Evolutionary conservation across 2,329 filamentous ascomycete species (phyloP).

Genomic region (Epicoccum nigrum): DNA sequence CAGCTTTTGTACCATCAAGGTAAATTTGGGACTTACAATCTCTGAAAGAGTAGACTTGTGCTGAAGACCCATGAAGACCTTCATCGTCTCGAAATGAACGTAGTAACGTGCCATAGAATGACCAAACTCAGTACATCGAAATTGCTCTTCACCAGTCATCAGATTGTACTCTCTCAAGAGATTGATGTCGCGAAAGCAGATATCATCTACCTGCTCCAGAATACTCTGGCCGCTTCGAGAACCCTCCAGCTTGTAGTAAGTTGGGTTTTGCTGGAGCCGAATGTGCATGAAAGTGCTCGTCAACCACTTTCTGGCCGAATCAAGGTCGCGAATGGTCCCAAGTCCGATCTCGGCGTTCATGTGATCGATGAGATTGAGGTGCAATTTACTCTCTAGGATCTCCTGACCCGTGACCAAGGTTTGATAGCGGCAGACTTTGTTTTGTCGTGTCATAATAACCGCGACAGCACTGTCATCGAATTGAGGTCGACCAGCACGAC

Average conservation of each 20-base stretch:
- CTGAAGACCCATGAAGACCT: conserved; percentile 67
- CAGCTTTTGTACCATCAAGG: neutral
- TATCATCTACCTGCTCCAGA: conserved; percentile 70
- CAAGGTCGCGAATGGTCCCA: conserved; percentile 69
- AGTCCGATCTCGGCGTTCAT: conserved; percentile 83
- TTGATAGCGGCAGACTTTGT: conserved; percentile 70
- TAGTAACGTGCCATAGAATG: conserved; percentile 85
- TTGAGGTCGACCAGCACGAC: conserved; percentile 80
- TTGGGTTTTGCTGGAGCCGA: conserved; percentile 72
- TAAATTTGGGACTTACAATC: conserved; percentile 61
- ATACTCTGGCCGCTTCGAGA: conserved; percentile 57
- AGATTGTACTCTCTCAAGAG: conserved; percentile 67
- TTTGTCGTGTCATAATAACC: conserved; percentile 77
- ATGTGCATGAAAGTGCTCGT: conserved; percentile 78
- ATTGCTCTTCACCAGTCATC: conserved; percentile 55
- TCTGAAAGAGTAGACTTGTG: conserved; percentile 66
- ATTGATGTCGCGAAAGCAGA: conserved; percentile 72
- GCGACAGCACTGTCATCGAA: conserved; percentile 78
- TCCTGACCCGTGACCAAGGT: conserved; percentile 76
- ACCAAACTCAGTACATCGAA: conserved; percentile 74
- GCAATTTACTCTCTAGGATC: conserved; percentile 76
- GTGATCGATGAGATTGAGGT: conserved; percentile 80
- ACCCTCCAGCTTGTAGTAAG: conserved; percentile 70
- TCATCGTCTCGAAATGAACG: conserved; percentile 81
- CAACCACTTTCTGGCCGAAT: conserved; percentile 75